Evolutionary conservation across 257 asterid species (phyloP).

Genomic region (Salvia rosmarinus): DNA sequence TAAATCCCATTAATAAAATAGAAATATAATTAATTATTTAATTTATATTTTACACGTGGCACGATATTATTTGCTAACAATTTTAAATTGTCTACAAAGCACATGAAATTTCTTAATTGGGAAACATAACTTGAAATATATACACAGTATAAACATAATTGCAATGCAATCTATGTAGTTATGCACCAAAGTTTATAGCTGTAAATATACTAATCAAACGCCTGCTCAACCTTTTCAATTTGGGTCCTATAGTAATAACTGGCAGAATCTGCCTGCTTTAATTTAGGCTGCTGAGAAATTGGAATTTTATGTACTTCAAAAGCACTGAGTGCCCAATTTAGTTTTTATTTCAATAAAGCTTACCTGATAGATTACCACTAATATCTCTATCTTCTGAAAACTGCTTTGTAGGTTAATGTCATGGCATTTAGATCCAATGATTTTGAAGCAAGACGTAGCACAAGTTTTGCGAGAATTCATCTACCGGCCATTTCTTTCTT

Average conservation of each 20-base stretch:
- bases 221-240: background rate
- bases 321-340: background rate
- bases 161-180: slow-evolving; percentile 1
- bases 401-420: slow-evolving; percentile 60
- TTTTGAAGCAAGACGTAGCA: slow-evolving; percentile 60
- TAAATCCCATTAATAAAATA: no score
- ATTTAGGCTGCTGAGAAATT: background rate
- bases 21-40: no score
- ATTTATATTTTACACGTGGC: no score
- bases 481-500: slow-evolving; percentile 59
- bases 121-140: background rate
- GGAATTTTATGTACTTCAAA: background rate
- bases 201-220: background rate
- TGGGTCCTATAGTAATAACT: background rate
- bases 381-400: background rate
- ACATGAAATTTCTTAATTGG: background rate
- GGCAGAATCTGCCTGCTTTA: background rate
- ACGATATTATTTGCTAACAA: no score
- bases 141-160: background rate
- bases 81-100: no score
- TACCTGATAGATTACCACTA: background rate
- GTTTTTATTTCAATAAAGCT: background rate
- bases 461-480: slow-evolving; percentile 57
- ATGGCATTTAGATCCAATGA: slow-evolving; percentile 71
- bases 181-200: background rate